Percentiles rank a stretch among this genome's conserved stretches.
phyloP scores from a whole-genome alignment of 495 filamentous ascomycete species.

The Articulospora tetracladia region DNA sequence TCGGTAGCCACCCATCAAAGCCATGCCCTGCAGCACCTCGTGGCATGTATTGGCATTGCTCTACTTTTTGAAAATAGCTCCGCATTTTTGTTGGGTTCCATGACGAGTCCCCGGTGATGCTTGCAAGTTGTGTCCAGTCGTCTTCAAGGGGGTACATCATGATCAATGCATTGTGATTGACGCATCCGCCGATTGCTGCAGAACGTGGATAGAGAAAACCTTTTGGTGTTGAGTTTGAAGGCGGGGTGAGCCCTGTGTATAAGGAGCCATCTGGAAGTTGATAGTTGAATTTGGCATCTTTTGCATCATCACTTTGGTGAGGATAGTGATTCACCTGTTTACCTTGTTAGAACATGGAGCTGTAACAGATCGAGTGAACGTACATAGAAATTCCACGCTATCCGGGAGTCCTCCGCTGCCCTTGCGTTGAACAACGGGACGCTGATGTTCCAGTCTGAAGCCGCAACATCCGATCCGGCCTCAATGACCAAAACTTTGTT shows the following conservation, averaged over 20 bases:
- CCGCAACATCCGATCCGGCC: slow-evolving; percentile 36
- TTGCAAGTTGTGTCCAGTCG: slow-evolving; percentile 41
- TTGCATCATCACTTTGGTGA: slow-evolving; percentile 33
- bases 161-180: slow-evolving; percentile 38
- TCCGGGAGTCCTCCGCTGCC: background rate
- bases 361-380: background rate
- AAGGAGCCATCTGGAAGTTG: slow-evolving; percentile 34
- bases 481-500: slow-evolving; percentile 59
- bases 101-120: slow-evolving; percentile 34
- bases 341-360: too few relatives aligned
- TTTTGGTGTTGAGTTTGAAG: slow-evolving; percentile 33
- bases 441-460: slow-evolving; percentile 15
- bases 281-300: slow-evolving; percentile 41
- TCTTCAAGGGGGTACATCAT: slow-evolving; percentile 36
- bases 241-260: slow-evolving; percentile 37
- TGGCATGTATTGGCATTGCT: slow-evolving; percentile 18
- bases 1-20: slow-evolving; percentile 50
- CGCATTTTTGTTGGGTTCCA: slow-evolving; percentile 37
- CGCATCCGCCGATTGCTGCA: slow-evolving; percentile 41
- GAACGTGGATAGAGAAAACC: slow-evolving; percentile 44
- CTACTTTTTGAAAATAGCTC: slow-evolving; percentile 34
- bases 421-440: background rate
- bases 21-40: slow-evolving; percentile 37
- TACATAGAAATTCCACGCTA: slow-evolving; percentile 1
- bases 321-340: slow-evolving; percentile 31